A percentile compares a stretch with the other conserved stretches of the same genome.
These are phyloP conservation scores for Pulveroboletus sp. DNA, from an alignment of 768 basidiomycete genomes.

Conservation along the genomic window DNA sequence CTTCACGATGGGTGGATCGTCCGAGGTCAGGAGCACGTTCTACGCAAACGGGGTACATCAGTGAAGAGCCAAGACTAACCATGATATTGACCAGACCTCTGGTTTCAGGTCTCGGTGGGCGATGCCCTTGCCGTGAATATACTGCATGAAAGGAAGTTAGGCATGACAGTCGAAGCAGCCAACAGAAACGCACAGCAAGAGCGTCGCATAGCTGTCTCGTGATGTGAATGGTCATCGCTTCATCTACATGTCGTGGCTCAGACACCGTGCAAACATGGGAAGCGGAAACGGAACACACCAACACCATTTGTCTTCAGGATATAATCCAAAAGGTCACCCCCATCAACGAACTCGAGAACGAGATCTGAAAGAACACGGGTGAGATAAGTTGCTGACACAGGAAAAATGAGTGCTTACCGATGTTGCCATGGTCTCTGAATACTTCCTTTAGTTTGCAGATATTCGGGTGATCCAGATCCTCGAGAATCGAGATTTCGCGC, in stretches of 20 bases:
- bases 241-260: slow-evolving; percentile 33
- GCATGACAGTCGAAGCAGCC: background rate
- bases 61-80: slow-evolving; percentile 1
- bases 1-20: slow-evolving; percentile 68
- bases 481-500: slow-evolving; percentile 77
- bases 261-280: background rate
- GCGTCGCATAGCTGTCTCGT: slow-evolving; percentile 83
- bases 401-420: slow-evolving; percentile 41
- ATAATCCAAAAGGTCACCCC: slow-evolving; percentile 83
- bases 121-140: slow-evolving; percentile 70
- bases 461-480: slow-evolving; percentile 71
- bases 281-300: slow-evolving; percentile 38
- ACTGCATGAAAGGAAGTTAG: slow-evolving; percentile 31
- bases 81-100: slow-evolving; percentile 41
- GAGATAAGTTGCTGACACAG: slow-evolving; percentile 10
- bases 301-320: slow-evolving; percentile 61
- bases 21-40: slow-evolving; percentile 80
- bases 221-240: slow-evolving; percentile 58
- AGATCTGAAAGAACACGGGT: slow-evolving; percentile 48
- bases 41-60: slow-evolving; percentile 23
- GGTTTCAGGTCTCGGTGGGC: slow-evolving; percentile 95
- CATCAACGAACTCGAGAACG: slow-evolving; percentile 80
- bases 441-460: slow-evolving; percentile 78
- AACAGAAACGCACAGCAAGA: slow-evolving; percentile 47
- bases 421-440: slow-evolving; percentile 60